Evolutionary conservation across 306 rosid genomes (phyloP).

Genomic region (Cyclanthera cordifolia): DNA sequence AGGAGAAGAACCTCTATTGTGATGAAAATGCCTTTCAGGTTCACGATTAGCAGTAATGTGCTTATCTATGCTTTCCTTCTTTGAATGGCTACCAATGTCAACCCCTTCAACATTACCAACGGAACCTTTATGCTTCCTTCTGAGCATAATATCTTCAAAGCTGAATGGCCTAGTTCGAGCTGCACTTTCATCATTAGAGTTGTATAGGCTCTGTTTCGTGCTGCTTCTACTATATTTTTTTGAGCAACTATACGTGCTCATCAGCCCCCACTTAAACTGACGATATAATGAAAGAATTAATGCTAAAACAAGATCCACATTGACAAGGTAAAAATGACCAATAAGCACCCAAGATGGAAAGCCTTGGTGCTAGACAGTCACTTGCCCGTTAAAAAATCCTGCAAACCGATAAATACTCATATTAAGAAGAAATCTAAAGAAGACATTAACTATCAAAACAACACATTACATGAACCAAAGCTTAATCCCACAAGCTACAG

Average conservation of each 20-base stretch:
- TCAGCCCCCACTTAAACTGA: slow-evolving; percentile 26
- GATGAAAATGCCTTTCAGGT: slow-evolving; percentile 22
- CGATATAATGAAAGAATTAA: not conserved
- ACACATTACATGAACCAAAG: not conserved
- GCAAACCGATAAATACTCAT: not conserved
- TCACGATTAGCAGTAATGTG: slow-evolving; percentile 28
- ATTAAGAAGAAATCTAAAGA: not conserved
- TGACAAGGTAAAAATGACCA: not conserved
- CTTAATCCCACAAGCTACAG: not conserved
- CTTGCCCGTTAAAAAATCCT: not conserved
- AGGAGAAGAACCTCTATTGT: slow-evolving; percentile 21
- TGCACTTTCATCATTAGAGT: slow-evolving; percentile 50
- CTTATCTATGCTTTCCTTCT: slow-evolving; percentile 26
- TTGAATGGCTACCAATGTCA: slow-evolving; percentile 12
- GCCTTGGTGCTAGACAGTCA: not conserved
- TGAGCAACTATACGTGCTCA: slow-evolving; percentile 36
- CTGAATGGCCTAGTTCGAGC: slow-evolving; percentile 89
- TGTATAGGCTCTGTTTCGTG: slow-evolving; percentile 22
- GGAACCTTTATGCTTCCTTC: slow-evolving; percentile 46
- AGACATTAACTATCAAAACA: not conserved
- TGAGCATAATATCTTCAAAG: slow-evolving; percentile 65
- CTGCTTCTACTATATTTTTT: slow-evolving; percentile 33
- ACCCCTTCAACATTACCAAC: slow-evolving; percentile 34
- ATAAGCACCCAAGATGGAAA: not conserved
- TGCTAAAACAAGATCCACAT: not conserved